A percentile compares a stretch with the other conserved stretches of the same genome.
Conservation (phyloP, 345 rosid species). For the Mallotus nudiflorus region DNA sequence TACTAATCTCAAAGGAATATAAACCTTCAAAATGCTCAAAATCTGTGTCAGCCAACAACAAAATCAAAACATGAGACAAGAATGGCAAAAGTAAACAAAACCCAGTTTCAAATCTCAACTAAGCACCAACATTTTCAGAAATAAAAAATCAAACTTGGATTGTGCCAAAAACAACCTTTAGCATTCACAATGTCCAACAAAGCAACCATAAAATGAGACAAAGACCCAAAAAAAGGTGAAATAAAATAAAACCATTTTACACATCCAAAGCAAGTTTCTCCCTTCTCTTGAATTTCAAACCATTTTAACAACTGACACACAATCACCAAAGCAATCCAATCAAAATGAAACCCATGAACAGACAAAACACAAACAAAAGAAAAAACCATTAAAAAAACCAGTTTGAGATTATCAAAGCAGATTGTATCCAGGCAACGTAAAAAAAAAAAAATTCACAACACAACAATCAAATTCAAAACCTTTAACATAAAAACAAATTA, state of each 20-base stretch:
- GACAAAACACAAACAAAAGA: conserved; percentile 5
- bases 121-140: conserved; percentile 1
- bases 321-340: conserved; percentile 20
- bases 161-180: conserved; percentile 3
- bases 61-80: conserved; percentile 25
- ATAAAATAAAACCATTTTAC: background rate
- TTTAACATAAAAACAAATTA: background rate
- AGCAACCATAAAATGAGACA: conserved; percentile 25
- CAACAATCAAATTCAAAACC: conserved; percentile 13
- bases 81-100: conserved; percentile 18
- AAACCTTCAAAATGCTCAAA: no score
- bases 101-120: conserved; percentile 18
- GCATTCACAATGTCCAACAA: conserved; percentile 7
- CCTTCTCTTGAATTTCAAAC: conserved; percentile 14
- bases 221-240: conserved; percentile 11
- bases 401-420: conserved; percentile 26
- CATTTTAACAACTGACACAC: background rate
- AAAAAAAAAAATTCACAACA: no score
- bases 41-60: background rate
- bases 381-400: no score
- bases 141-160: conserved; percentile 16
- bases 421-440: no score
- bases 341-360: conserved; percentile 9
- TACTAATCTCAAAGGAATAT: background rate
- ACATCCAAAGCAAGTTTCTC: background rate